These are phyloP conservation scores for Zygosaccharomyces bailii DNA, from an alignment of 805 yeast species.

Conservation along the genomic window DNA sequence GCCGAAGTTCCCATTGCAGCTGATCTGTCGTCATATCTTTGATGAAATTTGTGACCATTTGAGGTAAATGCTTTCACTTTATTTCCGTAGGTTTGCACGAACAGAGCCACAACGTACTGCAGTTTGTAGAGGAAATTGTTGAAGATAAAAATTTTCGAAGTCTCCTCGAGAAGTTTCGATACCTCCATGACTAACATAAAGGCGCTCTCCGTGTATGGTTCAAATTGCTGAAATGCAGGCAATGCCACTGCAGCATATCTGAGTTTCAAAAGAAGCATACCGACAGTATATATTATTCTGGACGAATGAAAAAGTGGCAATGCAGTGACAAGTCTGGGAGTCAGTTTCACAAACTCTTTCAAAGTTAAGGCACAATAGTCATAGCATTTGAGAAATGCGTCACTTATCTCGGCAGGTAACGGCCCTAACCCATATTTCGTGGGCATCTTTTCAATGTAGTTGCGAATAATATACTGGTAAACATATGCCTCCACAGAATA, in stretches of 20 bases:
- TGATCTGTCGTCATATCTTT: not conserved
- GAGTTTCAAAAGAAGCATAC: constrained; percentile 52
- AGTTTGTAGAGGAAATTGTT: constrained; percentile 53
- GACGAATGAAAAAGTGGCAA: constrained; percentile 57
- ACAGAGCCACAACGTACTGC: constrained; percentile 53
- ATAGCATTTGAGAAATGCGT: constrained; percentile 49
- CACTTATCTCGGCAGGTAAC: constrained; percentile 35
- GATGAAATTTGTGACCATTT: not conserved
- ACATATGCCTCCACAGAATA: constrained; percentile 65
- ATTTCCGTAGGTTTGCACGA: constrained; percentile 57
- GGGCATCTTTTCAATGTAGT: constrained; percentile 21
- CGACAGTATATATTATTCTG: constrained; percentile 61
- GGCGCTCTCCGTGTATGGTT: constrained; percentile 47
- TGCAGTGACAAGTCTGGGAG: constrained; percentile 47
- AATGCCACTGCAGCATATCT: constrained; percentile 54
- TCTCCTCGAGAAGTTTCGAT: constrained; percentile 25
- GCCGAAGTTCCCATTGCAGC: not conserved
- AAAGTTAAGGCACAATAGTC: constrained; percentile 51
- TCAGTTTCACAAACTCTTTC: constrained; percentile 45
- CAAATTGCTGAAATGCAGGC: constrained; percentile 44
- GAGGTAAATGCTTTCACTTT: constrained; percentile 40
- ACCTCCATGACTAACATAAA: constrained; percentile 32
- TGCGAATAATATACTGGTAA: constrained; percentile 50
- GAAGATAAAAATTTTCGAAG: constrained; percentile 38
- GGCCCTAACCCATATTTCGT: constrained; percentile 13